These are phyloP conservation scores for Cryptococcus hybrid DNA, from an alignment of 1,284 basidiomycete genomes.

Conservation along the genomic window DNA sequence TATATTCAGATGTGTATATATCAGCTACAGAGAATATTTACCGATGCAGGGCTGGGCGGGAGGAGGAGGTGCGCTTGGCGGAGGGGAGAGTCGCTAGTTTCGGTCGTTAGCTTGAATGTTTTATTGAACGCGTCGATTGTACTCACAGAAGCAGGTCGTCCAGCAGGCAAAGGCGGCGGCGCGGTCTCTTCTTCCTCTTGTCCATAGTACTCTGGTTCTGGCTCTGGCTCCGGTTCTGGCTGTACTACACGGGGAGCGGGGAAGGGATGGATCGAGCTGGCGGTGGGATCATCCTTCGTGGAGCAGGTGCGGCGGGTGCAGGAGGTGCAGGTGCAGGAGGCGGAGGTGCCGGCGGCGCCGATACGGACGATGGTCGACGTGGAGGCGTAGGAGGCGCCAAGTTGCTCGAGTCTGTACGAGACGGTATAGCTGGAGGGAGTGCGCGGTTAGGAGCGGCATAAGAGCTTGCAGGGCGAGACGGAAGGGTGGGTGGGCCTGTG, in stretches of 20 bases:
- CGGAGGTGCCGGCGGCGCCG: slow-evolving; percentile 31
- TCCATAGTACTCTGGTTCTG: not conserved
- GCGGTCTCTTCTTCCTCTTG: slow-evolving; percentile 23
- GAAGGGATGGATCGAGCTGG: slow-evolving; percentile 11
- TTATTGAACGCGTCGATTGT: too few relatives aligned
- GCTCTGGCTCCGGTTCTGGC: slow-evolving; percentile 10
- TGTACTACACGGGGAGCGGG: slow-evolving; percentile 14
- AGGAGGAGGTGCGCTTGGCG: slow-evolving; percentile 8
- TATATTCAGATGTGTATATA: not conserved
- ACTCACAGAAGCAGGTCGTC: slow-evolving; percentile 23
- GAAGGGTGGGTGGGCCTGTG: slow-evolving; percentile 43
- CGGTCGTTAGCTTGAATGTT: not conserved
- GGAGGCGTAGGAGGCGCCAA: slow-evolving; percentile 28
- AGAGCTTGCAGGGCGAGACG: slow-evolving; percentile 28
- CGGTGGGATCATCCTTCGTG: slow-evolving; percentile 12
- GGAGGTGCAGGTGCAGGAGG: slow-evolving; percentile 22
- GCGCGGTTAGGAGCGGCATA: slow-evolving; percentile 19
- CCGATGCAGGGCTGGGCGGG: slow-evolving; percentile 27
- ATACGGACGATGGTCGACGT: slow-evolving; percentile 44
- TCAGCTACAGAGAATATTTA: slow-evolving; percentile 4
- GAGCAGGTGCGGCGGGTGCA: slow-evolving; percentile 10
- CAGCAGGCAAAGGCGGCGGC: slow-evolving; percentile 34
- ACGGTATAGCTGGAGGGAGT: slow-evolving; percentile 22
- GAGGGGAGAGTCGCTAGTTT: slow-evolving; percentile 1
- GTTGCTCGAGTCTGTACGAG: slow-evolving; percentile 1